Percentiles rank a stretch among this genome's conserved stretches.
Conservation (phyloP, 2,329 filamentous ascomycete species). For the Cercospora sp. region DNA sequence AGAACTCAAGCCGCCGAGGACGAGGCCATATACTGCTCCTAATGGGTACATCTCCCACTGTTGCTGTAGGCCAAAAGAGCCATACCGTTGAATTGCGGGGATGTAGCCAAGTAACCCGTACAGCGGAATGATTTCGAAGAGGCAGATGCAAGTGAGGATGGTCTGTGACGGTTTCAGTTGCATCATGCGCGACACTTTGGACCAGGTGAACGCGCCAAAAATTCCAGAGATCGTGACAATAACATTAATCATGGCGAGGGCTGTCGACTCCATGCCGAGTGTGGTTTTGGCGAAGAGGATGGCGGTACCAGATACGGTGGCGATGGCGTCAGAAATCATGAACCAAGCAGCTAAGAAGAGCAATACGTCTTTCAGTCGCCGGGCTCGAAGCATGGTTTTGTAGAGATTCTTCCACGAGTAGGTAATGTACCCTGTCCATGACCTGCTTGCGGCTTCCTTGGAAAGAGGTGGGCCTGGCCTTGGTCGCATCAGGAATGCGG, state of each 20-base stretch:
- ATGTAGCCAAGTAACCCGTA: constrained; percentile 90
- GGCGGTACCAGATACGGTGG: constrained; percentile 90
- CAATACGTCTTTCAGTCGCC: constrained; percentile 69
- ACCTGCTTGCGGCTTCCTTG: constrained; percentile 34
- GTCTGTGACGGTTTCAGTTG: constrained; percentile 78
- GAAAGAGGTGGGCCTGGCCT: constrained; percentile 76
- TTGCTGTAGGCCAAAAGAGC: constrained; percentile 82
- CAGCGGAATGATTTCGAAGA: constrained; percentile 90
- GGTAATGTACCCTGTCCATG: constrained; percentile 70
- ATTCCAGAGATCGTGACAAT: constrained; percentile 84
- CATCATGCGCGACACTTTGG: constrained; percentile 69
- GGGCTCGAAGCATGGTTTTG: constrained; percentile 73
- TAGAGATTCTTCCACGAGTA: constrained; percentile 87
- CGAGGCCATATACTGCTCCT: constrained; percentile 86
- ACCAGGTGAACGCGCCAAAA: constrained; percentile 86
- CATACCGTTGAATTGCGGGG: constrained; percentile 71
- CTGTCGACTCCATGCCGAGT: constrained; percentile 83
- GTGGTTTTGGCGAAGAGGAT: constrained; percentile 95
- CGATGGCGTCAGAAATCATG: constrained; percentile 87
- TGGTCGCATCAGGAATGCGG: constrained; percentile 81
- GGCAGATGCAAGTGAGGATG: constrained; percentile 82
- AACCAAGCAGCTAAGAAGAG: constrained; percentile 91
- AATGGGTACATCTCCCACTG: constrained; percentile 97
- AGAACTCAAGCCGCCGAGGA: constrained; percentile 86
- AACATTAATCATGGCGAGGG: constrained; percentile 88